Base-by-base conservation (phyloP, 179 eudicot genomes). In the Nepenthes alata region DNA sequence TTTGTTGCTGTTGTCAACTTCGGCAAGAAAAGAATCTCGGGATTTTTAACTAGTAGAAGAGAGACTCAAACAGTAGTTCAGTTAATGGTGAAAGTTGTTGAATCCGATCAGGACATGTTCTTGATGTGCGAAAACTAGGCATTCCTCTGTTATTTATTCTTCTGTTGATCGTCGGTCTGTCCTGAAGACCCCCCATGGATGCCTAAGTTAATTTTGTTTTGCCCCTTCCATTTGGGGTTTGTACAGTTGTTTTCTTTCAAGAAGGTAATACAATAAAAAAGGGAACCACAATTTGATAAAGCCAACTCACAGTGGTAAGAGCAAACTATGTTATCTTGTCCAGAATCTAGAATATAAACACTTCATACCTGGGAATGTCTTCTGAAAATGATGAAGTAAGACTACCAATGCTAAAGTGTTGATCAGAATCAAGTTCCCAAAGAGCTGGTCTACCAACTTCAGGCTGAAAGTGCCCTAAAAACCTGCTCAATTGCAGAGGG, bases 391-490 rank as follows among this genome's bases (percentile, higher is more conserved):
- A 73, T 59, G 83, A 77, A 55, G 81, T 71, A 57, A 74, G 89
- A 71, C 85, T 81, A 62, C 91, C 91, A 63, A 83, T 74, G 67
- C 73, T 77, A 72, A 78, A 78, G 76, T 82, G 96, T 63, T 90
- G 94, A 75, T 85, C 91, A 65, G 96, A 83, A 69, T 82, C 84
- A 59, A 90, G 85, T 61, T 94, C 99, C 99, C 97, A 90, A 44
- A 90, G 78, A 56, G 94, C 82, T 37, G 99, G 89, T 64, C 77
- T 85, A 67, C 81, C 94, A 41, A 63, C 70, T 55, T 87, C 94
- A 37, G 99, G 96, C 78, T 79, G 91, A 72, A 90, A 87, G 76
- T 94, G 81, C 37, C 99, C 99, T 69, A 94, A 71, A 75, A 94
- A 94, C 78, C 99, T 94, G 87, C 64, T 54, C 73, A 75, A 49